Percentiles rank a stretch among this genome's conserved stretches.
phyloP scores from a whole-genome alignment of 805 yeast genomes.

The Torulaspora quercuum region DNA sequence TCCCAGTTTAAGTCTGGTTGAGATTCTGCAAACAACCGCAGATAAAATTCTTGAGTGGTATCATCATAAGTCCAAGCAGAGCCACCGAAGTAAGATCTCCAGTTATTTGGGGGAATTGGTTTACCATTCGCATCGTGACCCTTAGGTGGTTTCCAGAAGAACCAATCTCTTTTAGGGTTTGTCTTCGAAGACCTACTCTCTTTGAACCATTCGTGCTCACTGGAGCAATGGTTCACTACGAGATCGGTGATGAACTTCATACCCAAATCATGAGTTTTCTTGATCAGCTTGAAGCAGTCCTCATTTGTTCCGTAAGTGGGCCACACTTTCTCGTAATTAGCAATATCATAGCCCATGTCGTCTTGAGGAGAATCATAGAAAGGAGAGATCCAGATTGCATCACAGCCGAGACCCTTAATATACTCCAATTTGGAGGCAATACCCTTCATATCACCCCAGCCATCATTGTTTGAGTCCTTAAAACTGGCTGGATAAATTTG shows the following conservation, averaged over 20 bases:
- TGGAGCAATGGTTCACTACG: conserved; percentile 57
- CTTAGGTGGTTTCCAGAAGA: conserved; percentile 53
- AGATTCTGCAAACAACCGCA: conserved; percentile 49
- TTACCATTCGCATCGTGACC: conserved; percentile 46
- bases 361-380: conserved; percentile 57
- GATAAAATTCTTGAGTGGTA: conserved; percentile 51
- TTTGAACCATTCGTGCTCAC: conserved; percentile 56
- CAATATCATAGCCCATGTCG: conserved; percentile 62
- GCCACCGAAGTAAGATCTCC: conserved; percentile 52
- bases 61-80: conserved; percentile 59
- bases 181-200: conserved; percentile 49
- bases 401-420: conserved; percentile 47
- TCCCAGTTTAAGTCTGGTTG: conserved; percentile 68
- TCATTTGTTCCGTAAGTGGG: conserved; percentile 52
- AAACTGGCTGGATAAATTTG: conserved; percentile 62
- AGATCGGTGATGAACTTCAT: conserved; percentile 53
- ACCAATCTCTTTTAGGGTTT: conserved; percentile 60
- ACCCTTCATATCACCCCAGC: conserved; percentile 56
- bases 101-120: conserved; percentile 55
- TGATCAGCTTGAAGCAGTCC: conserved; percentile 49
- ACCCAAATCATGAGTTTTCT: conserved; percentile 47
- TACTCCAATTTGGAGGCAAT: conserved; percentile 51
- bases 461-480: conserved; percentile 58
- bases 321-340: conserved; percentile 53
- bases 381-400: conserved; percentile 56